Base-by-base conservation (phyloP, 805 yeast species). In the Zygoascus tannicola region DNA sequence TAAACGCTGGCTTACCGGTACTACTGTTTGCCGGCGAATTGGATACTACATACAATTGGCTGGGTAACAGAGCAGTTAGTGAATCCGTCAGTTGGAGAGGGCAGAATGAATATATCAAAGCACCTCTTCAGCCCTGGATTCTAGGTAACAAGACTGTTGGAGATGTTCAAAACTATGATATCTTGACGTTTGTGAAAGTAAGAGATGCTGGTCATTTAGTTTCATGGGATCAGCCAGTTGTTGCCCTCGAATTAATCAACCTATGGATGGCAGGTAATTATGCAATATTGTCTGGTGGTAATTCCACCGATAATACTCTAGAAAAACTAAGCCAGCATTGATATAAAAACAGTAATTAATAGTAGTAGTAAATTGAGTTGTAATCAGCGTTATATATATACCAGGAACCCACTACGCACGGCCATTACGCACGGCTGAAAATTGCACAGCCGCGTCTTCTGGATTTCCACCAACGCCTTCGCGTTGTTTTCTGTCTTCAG, bases 41-140 rank as follows among this genome's bases (percentile, higher is more conserved):
- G 64, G 97, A 87, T 65, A 86, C 78, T 64, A 86, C 86, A 59
- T 87, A 95, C 67, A 87, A 88, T 68, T 87, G 96, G 95, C 73
- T 88, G 57, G 97, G 96, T 51, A 85, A 85, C 63, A 74, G 76
- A 57, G 94, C 84, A 4, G 84, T 95, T 90, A 71, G 88, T 22
- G 71, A 83, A 58, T 41, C 54, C 5, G 69, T 85, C 44, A 81
- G 81, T 55, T 82, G 85, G 83, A 60, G 69, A 16, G 74, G 75
- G 23, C 67, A 71, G 37, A 71, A 70, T 21, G 74, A 69, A 44
- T 84, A 77, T 60, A 67, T 67, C 53, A 57, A 65, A 20, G 69
- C 58, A 62, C 53, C 52, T 4, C 38, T 48, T 37, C 43, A 47
- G 43, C 56, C 56, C 34, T 65, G 65, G 66, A 41, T 47, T n/a